Evolutionary conservation across 2,329 filamentous ascomycete genomes (phyloP).

Genomic region (Fusarium sp.): DNA sequence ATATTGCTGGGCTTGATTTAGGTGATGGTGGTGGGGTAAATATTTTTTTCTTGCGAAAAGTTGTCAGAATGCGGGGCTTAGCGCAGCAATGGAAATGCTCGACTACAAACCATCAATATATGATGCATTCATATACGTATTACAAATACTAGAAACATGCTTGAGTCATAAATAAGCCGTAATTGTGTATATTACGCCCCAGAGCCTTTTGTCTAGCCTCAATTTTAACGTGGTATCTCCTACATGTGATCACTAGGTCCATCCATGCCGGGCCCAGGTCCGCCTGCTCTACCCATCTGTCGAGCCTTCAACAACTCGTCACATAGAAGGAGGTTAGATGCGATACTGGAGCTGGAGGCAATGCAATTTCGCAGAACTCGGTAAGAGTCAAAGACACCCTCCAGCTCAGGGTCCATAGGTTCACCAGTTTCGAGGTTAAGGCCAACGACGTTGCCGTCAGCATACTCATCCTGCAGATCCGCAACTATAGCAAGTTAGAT

Average conservation of each 20-base stretch:
- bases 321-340: slow-evolving; percentile 92
- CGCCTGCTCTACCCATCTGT: slow-evolving; percentile 83
- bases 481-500: slow-evolving; percentile 70
- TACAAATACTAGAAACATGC: slow-evolving; percentile 1
- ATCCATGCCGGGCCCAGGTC: slow-evolving; percentile 74
- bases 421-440: slow-evolving; percentile 88
- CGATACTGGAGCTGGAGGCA: slow-evolving; percentile 93
- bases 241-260: slow-evolving; percentile 67
- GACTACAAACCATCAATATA: background rate
- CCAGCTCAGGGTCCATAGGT: slow-evolving; percentile 93
- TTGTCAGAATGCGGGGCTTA: slow-evolving; percentile 50
- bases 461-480: slow-evolving; percentile 84
- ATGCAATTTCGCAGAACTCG: slow-evolving; percentile 93
- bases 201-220: slow-evolving; percentile 54
- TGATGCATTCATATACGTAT: background rate
- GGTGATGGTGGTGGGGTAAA: slow-evolving; percentile 54
- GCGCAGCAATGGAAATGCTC: slow-evolving; percentile 27
- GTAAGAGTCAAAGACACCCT: slow-evolving; percentile 96
- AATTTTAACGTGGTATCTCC: slow-evolving; percentile 51
- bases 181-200: slow-evolving; percentile 43
- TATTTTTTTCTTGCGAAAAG: slow-evolving; percentile 52
- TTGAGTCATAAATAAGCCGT: slow-evolving; percentile 24
- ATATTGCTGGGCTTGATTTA: slow-evolving; percentile 32
- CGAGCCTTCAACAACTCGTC: slow-evolving; percentile 97
- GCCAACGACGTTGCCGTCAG: slow-evolving; percentile 86